These are phyloP conservation scores for Penicillium odoratum DNA, from an alignment of 495 filamentous ascomycete species.

Conservation along the genomic window DNA sequence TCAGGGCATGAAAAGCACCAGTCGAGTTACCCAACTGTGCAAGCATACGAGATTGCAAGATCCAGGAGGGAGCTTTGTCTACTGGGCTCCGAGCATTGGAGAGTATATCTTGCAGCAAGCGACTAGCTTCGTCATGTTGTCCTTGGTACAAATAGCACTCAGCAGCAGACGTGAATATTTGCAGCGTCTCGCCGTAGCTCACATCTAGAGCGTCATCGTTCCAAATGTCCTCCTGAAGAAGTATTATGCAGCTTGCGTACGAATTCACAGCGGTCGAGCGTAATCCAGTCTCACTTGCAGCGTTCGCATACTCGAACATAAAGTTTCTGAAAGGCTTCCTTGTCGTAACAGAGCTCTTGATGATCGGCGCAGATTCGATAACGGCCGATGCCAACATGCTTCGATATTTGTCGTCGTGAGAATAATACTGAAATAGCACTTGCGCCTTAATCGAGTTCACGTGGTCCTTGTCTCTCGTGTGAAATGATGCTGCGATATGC, in stretches of 20 bases:
- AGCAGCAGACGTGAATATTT: conserved; percentile 7
- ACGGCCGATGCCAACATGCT: conserved; percentile 8
- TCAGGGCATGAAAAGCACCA: conserved; percentile 8
- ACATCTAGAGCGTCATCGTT: conserved; percentile 2
- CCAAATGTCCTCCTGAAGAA: conserved; percentile 9
- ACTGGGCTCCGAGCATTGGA: conserved; percentile 12
- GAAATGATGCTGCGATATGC: conserved; percentile 63
- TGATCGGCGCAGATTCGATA: conserved; percentile 6
- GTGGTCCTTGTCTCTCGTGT: conserved; percentile 44
- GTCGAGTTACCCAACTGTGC: conserved; percentile 8
- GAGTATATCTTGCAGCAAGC: conserved; percentile 4
- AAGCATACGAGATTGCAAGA: conserved; percentile 12
- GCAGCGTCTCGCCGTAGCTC: conserved; percentile 7
- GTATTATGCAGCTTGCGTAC: conserved; percentile 3
- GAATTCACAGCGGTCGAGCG: conserved; percentile 8
- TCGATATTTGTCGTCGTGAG: conserved; percentile 11
- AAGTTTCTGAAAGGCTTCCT: background rate
- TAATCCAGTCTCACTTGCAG: conserved; percentile 11
- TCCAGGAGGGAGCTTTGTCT: conserved; percentile 11
- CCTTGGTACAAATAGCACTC: conserved; percentile 1
- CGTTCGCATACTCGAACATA: conserved; percentile 1
- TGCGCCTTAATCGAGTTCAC: conserved; percentile 4
- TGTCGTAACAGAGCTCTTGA: background rate
- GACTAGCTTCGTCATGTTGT: conserved; percentile 4
- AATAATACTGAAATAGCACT: conserved; percentile 5